Base-by-base conservation (phyloP, 2,329 filamentous ascomycete genomes). In the Thielaviopsis ethacetica region DNA sequence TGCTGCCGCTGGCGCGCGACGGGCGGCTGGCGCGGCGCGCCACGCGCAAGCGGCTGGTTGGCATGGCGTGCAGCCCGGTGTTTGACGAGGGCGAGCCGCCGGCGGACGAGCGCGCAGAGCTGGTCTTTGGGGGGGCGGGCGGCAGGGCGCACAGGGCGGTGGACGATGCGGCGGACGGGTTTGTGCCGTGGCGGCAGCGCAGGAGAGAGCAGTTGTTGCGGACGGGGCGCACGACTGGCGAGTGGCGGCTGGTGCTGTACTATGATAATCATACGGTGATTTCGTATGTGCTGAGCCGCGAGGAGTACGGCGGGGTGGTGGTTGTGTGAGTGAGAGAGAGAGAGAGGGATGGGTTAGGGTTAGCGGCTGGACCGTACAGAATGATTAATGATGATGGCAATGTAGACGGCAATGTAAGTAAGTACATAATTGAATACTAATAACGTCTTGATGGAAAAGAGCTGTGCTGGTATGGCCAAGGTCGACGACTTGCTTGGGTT, bases 171-270 rank as follows among this genome's bases (percentile, higher is more conserved):
- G 9, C 38, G 4, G 56, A 58, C 17, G 21, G 12, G 17, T 41
- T 58, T 15, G 34, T 58, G 22, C 56, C 56, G 12, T 58, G 50
- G 56, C 56, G 56, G 12, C 51, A 24, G 4, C 56, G 51, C 4
- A 34, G 56, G 10, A 53, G 50, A 10, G 34, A 56, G 12, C 4
- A 3, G 24, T 22, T 58, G 12, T 19, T 5, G 7, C 22, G 3
- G 1, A 21, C 22, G 24, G 54, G 54, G 1, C 41, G 7, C 1
- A 62, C 66, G 34, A 68, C 72, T 61, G 73, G 74, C 63, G 74
- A 79, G 60, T 90, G 84, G 76, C 73, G 85, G 61, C 64, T 91
- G 60, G 78, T 91, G 67, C 70, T 91, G 68, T 82, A 87, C 67
- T 91, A 85, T 67, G 76, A 77, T 60, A 82, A 89, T 68, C 82